Evolutionary conservation across 2,329 filamentous ascomycete species (phyloP), one percentile per base, ranked within the genome.

Genomic region (Talaromyces sp.): DNA sequence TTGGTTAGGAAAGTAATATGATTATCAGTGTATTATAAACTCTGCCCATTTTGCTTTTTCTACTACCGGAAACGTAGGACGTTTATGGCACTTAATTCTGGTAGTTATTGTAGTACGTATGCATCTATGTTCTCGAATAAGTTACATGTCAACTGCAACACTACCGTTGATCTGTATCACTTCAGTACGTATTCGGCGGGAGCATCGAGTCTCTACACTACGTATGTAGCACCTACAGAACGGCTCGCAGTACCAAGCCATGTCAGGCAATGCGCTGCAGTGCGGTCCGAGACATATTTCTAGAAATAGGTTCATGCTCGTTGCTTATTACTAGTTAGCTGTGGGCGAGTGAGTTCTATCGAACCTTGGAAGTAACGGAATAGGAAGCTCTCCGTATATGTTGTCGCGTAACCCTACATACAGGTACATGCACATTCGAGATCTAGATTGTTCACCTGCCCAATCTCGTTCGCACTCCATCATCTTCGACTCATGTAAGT

Each of bases 251-350:
- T 31, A 19, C n/a, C 29, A 15, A 22, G 31, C 10, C 53, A 56
- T 56, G 53, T 38, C 53, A 56, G 53, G 53, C 53, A 56, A 38
- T 56, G 31, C 53, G 31, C 10, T 36, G 53, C 19, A 15, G 17
- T 38, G 29, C 53, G 53, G 53, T 38, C 29, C 53, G 31, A 38
- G 36, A 56, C 31, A 56, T 56, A 22, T 25, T 54, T 56, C 53
- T 38, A 56, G 53, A 56, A 56, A 25, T 56, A 10, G 31, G 31
- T 15, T 31, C 49, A 8, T 25, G 53, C 25, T 56, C 10, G n/a
- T 45, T 45, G 40, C 40, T 22, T 19, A 45, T 19, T 45, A 1
- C n/a, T n/a, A 22, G 40, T 22, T n/a, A n/a, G n/a, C n/a, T n/a
- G n/a, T n/a, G n/a, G n/a, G n/a, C n/a, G n/a, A n/a, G n/a, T n/a